These are phyloP conservation scores for Thermothelomyces thermophilus DNA, from an alignment of 2,329 filamentous ascomycete species.

Conservation along the genomic window DNA sequence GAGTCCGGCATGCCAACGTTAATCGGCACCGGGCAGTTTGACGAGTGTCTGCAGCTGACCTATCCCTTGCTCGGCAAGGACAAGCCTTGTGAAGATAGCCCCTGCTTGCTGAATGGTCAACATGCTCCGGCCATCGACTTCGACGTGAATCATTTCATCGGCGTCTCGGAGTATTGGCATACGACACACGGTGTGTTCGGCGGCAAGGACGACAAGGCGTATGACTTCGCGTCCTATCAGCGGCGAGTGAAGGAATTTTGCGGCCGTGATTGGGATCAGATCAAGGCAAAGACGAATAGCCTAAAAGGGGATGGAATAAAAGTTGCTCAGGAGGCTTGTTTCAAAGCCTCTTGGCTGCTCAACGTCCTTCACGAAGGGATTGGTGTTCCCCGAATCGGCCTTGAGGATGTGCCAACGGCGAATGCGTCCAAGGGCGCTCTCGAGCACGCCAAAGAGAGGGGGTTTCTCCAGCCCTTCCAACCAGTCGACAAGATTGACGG, in stretches of 20 bases:
- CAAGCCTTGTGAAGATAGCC: slow-evolving; percentile 70
- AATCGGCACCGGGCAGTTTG: slow-evolving; percentile 78
- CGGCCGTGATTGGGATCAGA: slow-evolving; percentile 70
- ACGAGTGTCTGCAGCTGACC: slow-evolving; percentile 74
- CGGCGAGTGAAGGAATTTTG: slow-evolving; percentile 80
- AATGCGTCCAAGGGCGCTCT: slow-evolving; percentile 69
- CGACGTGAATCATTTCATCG: slow-evolving; percentile 93
- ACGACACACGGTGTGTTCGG: slow-evolving; percentile 92
- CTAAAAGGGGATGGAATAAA: slow-evolving; percentile 67
- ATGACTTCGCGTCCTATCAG: slow-evolving; percentile 88
- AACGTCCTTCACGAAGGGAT: slow-evolving; percentile 95
- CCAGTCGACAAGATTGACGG: slow-evolving; percentile 88
- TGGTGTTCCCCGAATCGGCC: slow-evolving; percentile 76
- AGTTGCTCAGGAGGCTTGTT: slow-evolving; percentile 81
- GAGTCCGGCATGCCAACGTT: slow-evolving; percentile 45
- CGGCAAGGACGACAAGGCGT: slow-evolving; percentile 70
- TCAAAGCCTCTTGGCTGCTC: slow-evolving; percentile 97
- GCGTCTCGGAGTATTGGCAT: slow-evolving; percentile 98
- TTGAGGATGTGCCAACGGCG: slow-evolving; percentile 58
- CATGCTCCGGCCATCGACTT: slow-evolving; percentile 96
- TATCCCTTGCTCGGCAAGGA: slow-evolving; percentile 88
- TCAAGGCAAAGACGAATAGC: slow-evolving; percentile 58
- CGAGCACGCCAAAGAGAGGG: slow-evolving; percentile 63
- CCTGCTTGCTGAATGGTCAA: slow-evolving; percentile 83
- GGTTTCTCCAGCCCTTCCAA: slow-evolving; percentile 79